Conservation (phyloP, 106 monocot genomes). For the Phalaenopsis equestris region DNA sequence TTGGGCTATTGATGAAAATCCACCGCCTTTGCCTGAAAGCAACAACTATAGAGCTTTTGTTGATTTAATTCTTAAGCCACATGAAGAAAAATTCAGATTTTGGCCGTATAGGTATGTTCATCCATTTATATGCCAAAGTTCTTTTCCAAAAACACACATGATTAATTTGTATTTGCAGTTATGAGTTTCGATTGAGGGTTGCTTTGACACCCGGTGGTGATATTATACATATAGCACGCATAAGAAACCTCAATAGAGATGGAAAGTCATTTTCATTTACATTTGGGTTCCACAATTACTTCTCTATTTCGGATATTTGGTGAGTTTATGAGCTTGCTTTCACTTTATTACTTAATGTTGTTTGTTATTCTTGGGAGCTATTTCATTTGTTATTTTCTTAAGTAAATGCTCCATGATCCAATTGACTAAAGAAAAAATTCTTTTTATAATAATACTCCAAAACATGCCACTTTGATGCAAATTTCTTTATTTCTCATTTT, state of each 20-base stretch:
- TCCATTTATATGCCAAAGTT: neutral
- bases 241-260: conserved; percentile 65
- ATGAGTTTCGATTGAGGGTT: conserved; percentile 71
- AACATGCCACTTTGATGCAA: neutral
- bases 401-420: neutral
- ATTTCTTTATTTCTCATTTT: neutral
- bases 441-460: neutral
- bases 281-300: conserved; percentile 77
- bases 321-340: conserved; percentile 11
- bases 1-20: conserved; percentile 54
- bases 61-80: conserved; percentile 57
- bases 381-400: neutral
- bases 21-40: conserved; percentile 49
- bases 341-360: neutral
- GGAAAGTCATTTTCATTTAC: conserved; percentile 79
- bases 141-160: neutral
- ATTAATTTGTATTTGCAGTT: conserved; percentile 25
- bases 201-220: conserved; percentile 59
- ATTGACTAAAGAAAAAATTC: neutral
- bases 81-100: conserved; percentile 50
- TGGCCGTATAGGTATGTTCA: conserved; percentile 62
- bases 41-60: conserved; percentile 36
- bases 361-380: neutral
- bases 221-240: conserved; percentile 66
- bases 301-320: conserved; percentile 85